Conservation (phyloP, 768 basidiomycete species). For the Mycena capillaripes region DNA sequence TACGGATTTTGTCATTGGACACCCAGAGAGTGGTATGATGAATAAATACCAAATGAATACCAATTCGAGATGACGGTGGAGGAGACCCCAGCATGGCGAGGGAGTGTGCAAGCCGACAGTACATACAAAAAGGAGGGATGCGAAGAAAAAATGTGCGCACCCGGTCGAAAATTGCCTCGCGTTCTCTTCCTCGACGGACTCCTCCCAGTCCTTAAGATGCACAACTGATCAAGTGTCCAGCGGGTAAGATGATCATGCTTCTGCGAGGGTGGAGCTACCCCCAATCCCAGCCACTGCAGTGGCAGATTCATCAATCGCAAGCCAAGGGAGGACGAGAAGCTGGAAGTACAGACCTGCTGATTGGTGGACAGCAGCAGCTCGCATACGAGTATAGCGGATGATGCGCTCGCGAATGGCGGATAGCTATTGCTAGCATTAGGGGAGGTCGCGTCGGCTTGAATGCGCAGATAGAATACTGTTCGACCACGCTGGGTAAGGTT, state of each 20-base stretch:
- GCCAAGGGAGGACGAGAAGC: background rate
- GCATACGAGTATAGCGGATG: background rate
- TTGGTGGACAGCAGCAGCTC: background rate
- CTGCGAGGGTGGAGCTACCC: background rate
- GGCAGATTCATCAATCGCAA: background rate
- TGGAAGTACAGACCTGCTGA: background rate
- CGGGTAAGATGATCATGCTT: background rate
- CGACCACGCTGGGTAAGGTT: background rate
- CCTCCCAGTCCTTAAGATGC: too few species aligned
- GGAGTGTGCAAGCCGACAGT: background rate
- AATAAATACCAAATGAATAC: background rate
- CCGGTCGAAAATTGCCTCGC: background rate
- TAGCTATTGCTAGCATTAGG: background rate
- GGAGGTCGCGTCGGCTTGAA: background rate
- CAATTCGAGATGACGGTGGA: background rate
- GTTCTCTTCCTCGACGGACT: background rate
- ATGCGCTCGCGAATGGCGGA: background rate
- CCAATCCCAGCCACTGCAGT: background rate
- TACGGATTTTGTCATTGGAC: too few species aligned
- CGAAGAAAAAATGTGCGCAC: background rate
- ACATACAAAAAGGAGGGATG: background rate
- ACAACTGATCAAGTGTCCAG: background rate
- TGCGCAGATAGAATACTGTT: background rate
- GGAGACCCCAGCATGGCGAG: background rate
- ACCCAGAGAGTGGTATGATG: too few species aligned